phyloP scores from a whole-genome alignment of 2,329 filamentous ascomycete genomes.

The Ophiostoma ips region DNA sequence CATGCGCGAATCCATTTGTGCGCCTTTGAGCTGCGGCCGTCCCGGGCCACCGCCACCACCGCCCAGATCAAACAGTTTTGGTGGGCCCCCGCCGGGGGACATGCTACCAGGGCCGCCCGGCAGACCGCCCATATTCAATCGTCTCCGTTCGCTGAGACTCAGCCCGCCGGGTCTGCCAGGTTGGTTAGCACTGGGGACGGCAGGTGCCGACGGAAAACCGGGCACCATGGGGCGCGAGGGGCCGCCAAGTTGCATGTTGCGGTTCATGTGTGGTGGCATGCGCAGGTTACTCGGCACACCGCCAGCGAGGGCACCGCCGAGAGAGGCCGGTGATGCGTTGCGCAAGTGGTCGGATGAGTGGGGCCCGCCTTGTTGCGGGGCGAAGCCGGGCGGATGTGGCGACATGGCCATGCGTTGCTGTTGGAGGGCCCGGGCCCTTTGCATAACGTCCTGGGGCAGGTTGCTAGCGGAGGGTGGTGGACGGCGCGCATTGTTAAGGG shows the following conservation, averaged over 20 bases:
- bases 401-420: slow-evolving; percentile 22
- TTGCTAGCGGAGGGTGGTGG: slow-evolving; percentile 29
- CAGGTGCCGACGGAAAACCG: slow-evolving; percentile 40
- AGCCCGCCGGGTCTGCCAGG: slow-evolving; percentile 24
- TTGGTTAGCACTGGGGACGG: slow-evolving; percentile 22
- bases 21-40: slow-evolving; percentile 21
- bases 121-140: slow-evolving; percentile 40
- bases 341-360: slow-evolving; percentile 18
- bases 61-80: slow-evolving; percentile 30
- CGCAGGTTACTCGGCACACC: slow-evolving; percentile 30
- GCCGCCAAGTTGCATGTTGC: slow-evolving; percentile 7
- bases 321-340: not conserved
- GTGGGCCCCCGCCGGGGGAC: slow-evolving; percentile 21
- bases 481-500: slow-evolving; percentile 52
- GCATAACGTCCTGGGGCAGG: slow-evolving; percentile 27
- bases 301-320: slow-evolving; percentile 18
- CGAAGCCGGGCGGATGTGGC: slow-evolving; percentile 9
- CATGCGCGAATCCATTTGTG: slow-evolving; percentile 33
- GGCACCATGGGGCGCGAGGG: slow-evolving; percentile 30
- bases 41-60: slow-evolving; percentile 8
- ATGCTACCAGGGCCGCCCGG: slow-evolving; percentile 27
- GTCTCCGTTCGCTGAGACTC: slow-evolving; percentile 54
- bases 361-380: slow-evolving; percentile 16
- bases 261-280: slow-evolving; percentile 18
- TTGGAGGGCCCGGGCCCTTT: slow-evolving; percentile 25